Base-by-base conservation (phyloP, 495 filamentous ascomycete genomes). In the Penicillium bovifimosum region DNA sequence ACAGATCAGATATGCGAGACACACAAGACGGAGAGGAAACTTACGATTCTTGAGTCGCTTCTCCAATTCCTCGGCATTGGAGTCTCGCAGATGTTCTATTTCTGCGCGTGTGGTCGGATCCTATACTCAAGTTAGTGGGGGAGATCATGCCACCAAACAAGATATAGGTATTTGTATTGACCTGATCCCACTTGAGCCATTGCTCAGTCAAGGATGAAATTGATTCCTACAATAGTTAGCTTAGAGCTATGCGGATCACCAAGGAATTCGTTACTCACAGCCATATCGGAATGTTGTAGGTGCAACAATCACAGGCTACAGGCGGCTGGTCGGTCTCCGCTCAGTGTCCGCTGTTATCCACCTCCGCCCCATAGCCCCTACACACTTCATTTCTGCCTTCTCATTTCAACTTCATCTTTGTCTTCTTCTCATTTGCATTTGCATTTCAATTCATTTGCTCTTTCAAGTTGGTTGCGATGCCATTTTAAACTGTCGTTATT, bases 151-250 rank as follows among this genome's bases (percentile, higher is more conserved):
- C 47, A 59, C 50, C 18, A 17, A 34, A 18, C 41, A 27, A 8
- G 29, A 43, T 33, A 33, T 9, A 7, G 1, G 13, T 16, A 28
- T 16, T 24, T 26, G 13, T 38, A 53, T 56, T 9, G 69, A 81
- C 79, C 67, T 80, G 70, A 65, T 88, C 85, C 61, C 84, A 74
- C 53, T 75, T 66, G 29, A 88, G 76, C 85, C 85, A 88, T 66
- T 77, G 72, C 55, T 76, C 56, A 35, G 70, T 66, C 51, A 74
- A 56, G 26, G 63, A 60, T 14, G 63, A 60, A 28, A 73, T 54
- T 8, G 70, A 65, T 48, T 63, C 63, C 71, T 72, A 26, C 3
- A 2, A 10, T 3, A 18, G 8, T 48, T 39, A 48, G 34, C 4
- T 48, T 39, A 48, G 34, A 48, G 4, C 8, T 18, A 38, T 26